Conservation (phyloP, 2,329 filamentous ascomycete genomes). For the Ambrosiella cleistominuta region DNA sequence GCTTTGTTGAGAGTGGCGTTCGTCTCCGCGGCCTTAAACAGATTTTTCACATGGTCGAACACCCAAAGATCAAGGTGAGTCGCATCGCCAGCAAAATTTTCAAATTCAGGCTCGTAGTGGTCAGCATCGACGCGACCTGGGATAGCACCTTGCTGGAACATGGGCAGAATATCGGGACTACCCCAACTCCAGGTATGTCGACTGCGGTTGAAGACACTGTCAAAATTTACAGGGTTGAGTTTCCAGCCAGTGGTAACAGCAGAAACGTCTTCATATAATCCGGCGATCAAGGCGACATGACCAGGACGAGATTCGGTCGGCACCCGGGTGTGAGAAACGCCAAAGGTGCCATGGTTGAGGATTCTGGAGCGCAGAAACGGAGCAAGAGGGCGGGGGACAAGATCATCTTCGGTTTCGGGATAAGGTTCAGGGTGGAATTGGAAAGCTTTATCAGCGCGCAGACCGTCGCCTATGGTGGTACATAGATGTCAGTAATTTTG, state of each 20-base stretch:
- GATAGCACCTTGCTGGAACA: slow-evolving; percentile 89
- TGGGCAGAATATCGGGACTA: slow-evolving; percentile 88
- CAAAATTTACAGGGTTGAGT: slow-evolving; percentile 92
- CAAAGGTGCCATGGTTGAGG: slow-evolving; percentile 81
- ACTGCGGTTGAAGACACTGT: slow-evolving; percentile 95
- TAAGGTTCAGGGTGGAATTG: slow-evolving; percentile 84
- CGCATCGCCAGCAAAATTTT: slow-evolving; percentile 78
- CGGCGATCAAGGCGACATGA: slow-evolving; percentile 91
- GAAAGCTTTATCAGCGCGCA: slow-evolving; percentile 95
- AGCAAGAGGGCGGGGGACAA: slow-evolving; percentile 62
- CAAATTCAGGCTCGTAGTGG: slow-evolving; percentile 65
- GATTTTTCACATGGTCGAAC: slow-evolving; percentile 75
- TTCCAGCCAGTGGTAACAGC: slow-evolving; percentile 97
- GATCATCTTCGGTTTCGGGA: slow-evolving; percentile 43
- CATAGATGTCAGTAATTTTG: background rate
- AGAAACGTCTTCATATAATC: slow-evolving; percentile 93
- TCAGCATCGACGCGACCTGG: slow-evolving; percentile 76
- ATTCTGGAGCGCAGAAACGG: slow-evolving; percentile 83
- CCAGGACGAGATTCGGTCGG: slow-evolving; percentile 92
- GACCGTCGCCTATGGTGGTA: slow-evolving; percentile 50
- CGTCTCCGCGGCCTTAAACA: slow-evolving; percentile 64
- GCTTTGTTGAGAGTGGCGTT: slow-evolving; percentile 58
- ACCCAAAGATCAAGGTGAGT: slow-evolving; percentile 80
- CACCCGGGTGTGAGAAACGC: slow-evolving; percentile 89
- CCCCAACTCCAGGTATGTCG: slow-evolving; percentile 98